These are phyloP conservation scores for Globisporangium paroecandrum DNA, from an alignment of 352 stramenopile genomes.

Conservation along the genomic window DNA sequence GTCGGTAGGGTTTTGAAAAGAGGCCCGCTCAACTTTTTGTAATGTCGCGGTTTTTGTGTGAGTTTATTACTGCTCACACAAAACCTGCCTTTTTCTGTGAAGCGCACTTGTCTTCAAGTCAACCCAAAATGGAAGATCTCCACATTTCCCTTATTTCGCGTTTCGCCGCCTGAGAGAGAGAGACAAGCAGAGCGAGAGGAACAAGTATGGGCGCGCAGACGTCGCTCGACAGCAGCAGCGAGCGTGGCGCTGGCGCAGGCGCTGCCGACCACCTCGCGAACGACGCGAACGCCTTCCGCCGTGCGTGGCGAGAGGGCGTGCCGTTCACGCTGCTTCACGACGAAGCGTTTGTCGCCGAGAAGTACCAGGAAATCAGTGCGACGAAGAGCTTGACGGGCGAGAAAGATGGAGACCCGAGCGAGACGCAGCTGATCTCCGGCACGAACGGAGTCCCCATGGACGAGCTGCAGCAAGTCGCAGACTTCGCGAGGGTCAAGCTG, in stretches of 20 bases:
- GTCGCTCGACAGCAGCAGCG: conserved; percentile 1
- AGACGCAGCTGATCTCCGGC: conserved; percentile 27
- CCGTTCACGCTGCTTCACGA: conserved; percentile 73
- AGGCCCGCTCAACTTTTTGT: no score
- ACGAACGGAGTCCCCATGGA: conserved; percentile 49
- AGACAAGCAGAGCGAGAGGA: neutral
- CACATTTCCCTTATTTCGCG: neutral
- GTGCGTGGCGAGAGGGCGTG: conserved; percentile 45
- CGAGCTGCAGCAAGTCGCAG: conserved; percentile 56
- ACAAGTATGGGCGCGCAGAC: conserved; percentile 11
- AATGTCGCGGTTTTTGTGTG: no score
- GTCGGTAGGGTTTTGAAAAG: no score
- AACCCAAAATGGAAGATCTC: neutral
- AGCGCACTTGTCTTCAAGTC: neutral
- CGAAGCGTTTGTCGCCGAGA: conserved; percentile 63
- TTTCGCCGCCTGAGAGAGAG: neutral
- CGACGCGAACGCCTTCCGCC: conserved; percentile 16
- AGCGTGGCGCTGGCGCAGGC: neutral
- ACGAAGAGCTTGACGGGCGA: conserved; percentile 14
- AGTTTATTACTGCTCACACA: neutral
- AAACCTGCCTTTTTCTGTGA: neutral
- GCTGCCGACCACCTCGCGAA: conserved; percentile 1
- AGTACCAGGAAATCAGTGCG: conserved; percentile 44
- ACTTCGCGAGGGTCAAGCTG: conserved; percentile 54
- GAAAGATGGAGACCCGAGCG: conserved; percentile 24